phyloP scores from a whole-genome alignment of 83 land plant species.

The Picea mariana region DNA sequence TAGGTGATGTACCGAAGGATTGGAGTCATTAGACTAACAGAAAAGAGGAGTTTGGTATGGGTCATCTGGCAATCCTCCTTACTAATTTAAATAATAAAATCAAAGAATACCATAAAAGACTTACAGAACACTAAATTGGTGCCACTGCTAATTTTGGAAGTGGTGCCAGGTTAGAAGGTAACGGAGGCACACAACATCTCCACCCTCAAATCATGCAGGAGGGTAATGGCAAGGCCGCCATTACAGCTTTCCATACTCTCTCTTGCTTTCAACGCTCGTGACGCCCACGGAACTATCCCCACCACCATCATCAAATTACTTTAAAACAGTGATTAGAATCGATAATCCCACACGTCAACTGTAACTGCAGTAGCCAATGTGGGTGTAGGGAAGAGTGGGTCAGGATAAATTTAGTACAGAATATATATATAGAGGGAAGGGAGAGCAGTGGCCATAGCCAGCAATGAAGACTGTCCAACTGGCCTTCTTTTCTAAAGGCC shows the following conservation, averaged over 20 bases:
- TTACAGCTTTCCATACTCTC: neutral
- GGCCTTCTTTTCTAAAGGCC: neutral
- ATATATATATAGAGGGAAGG: neutral
- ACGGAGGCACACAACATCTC: neutral
- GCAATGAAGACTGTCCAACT: too few species aligned
- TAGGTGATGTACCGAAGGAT: neutral
- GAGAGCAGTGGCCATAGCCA: neutral
- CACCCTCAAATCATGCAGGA: neutral
- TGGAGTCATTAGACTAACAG: neutral
- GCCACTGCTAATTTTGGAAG: neutral
- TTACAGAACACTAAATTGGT: neutral
- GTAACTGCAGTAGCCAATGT: neutral
- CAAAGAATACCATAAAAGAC: neutral
- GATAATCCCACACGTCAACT: neutral
- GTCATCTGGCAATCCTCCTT: slow-evolving; percentile 1
- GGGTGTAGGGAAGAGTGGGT: neutral
- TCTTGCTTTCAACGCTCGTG: slow-evolving; percentile 1
- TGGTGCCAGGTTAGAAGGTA: slow-evolving; percentile 8
- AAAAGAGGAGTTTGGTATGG: too few species aligned
- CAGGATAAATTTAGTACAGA: neutral
- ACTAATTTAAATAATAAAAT: neutral
- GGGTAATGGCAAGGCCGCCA: neutral
- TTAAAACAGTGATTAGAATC: neutral
- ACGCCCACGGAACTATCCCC: neutral
- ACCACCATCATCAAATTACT: neutral